Conservation (phyloP, 495 filamentous ascomycete species). For the Achaetomiella virescens region DNA sequence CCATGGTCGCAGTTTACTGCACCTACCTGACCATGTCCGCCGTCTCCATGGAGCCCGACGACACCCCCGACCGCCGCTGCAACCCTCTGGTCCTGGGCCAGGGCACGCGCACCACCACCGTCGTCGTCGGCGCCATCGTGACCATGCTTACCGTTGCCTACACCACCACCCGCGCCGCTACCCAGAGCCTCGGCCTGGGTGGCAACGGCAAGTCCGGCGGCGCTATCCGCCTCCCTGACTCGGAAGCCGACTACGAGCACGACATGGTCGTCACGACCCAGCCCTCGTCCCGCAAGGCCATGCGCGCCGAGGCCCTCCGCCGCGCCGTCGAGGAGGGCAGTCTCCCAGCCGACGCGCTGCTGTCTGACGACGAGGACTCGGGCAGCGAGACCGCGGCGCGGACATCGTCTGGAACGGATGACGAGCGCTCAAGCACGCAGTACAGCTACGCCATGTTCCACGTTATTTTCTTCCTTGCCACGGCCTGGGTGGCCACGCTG, state of each 20-base stretch:
- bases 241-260: constrained; percentile 61
- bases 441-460: constrained; percentile 97
- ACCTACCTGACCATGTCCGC: constrained; percentile 98
- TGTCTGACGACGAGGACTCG: constrained; percentile 74
- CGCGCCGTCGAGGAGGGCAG: constrained; percentile 86
- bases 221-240: constrained; percentile 43
- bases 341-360: constrained; percentile 82
- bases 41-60: constrained; percentile 95
- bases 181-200: constrained; percentile 80
- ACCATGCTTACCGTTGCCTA: constrained; percentile 97
- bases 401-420: constrained; percentile 58
- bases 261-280: constrained; percentile 89
- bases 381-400: constrained; percentile 28
- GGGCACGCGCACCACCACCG: constrained; percentile 81
- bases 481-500: constrained; percentile 90
- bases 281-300: constrained; percentile 72
- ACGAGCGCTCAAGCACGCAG: constrained; percentile 82
- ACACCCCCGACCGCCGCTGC: constrained; percentile 67
- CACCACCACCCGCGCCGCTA: constrained; percentile 93
- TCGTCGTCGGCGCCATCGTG: constrained; percentile 86
- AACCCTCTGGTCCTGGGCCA: constrained; percentile 87
- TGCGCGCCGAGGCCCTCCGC: constrained; percentile 86
- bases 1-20: constrained; percentile 97
- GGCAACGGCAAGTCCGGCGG: constrained; percentile 47
- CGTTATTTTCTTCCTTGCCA: constrained; percentile 94